Conservation (phyloP, 345 rosid genomes). For the Murraya koenigii region DNA sequence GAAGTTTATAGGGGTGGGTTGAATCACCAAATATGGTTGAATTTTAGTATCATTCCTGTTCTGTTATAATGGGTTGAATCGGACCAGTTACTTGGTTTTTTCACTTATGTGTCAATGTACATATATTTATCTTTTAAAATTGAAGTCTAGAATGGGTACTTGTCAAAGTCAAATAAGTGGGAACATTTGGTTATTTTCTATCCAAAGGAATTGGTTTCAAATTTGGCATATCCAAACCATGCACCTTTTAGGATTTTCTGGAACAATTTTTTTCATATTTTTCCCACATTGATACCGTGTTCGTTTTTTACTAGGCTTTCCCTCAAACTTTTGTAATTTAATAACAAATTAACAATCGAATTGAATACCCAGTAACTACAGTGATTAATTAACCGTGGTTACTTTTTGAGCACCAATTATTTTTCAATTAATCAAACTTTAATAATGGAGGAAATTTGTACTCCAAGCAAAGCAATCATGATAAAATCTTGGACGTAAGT, state of each 20-base stretch:
- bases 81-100: neutral
- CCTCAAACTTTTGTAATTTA: neutral
- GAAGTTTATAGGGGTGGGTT: conserved; percentile 13
- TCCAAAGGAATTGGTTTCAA: neutral
- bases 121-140: neutral
- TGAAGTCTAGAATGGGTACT: neutral
- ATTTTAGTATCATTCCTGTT: conserved; percentile 12
- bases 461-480: conserved; percentile 22
- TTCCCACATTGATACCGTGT: neutral
- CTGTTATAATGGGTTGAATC: neutral
- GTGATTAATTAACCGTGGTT: neutral
- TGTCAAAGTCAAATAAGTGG: neutral
- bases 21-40: conserved; percentile 26
- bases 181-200: neutral
- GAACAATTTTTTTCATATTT: neutral
- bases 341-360: neutral
- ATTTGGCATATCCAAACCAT: neutral
- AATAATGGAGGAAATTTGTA: neutral
- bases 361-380: neutral
- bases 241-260: neutral
- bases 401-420: neutral
- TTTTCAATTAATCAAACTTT: neutral
- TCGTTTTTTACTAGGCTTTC: neutral
- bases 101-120: neutral
- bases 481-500: conserved; percentile 10